phyloP scores from a whole-genome alignment of 805 yeast genomes.

The Candida alai region DNA sequence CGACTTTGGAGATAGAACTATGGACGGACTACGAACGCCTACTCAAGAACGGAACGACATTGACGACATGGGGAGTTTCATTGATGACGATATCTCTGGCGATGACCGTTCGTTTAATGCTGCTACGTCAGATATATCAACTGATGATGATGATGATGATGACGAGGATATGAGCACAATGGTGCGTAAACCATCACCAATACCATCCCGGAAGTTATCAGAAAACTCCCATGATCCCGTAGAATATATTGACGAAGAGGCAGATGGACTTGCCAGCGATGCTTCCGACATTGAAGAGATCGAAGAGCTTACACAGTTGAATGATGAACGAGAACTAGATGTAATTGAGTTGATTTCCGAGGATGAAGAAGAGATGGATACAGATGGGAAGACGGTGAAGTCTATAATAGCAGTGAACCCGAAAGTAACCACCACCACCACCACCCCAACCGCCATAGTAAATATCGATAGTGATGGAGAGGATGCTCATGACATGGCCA shows the following conservation, averaged over 20 bases:
- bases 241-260: constrained; percentile 16
- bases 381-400: constrained; percentile 32
- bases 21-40: constrained; percentile 35
- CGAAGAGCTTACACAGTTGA: constrained; percentile 29
- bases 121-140: background rate
- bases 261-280: no score
- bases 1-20: constrained; percentile 28
- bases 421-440: background rate
- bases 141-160: constrained; percentile 9
- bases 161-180: constrained; percentile 4
- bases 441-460: background rate
- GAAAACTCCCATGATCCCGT: background rate
- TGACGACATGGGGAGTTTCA: constrained; percentile 29
- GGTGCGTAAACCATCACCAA: no score
- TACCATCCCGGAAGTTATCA: no score
- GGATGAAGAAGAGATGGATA: constrained; percentile 22
- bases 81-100: constrained; percentile 12
- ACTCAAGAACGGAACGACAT: constrained; percentile 27
- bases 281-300: constrained; percentile 16
- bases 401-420: constrained; percentile 1
- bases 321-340: constrained; percentile 35
- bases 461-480: constrained; percentile 5
- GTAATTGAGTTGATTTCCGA: constrained; percentile 37
- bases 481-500: no score
- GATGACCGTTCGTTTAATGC: constrained; percentile 3